phyloP scores from a whole-genome alignment of 768 basidiomycete species.

The Termitomyces bulborhizus region DNA sequence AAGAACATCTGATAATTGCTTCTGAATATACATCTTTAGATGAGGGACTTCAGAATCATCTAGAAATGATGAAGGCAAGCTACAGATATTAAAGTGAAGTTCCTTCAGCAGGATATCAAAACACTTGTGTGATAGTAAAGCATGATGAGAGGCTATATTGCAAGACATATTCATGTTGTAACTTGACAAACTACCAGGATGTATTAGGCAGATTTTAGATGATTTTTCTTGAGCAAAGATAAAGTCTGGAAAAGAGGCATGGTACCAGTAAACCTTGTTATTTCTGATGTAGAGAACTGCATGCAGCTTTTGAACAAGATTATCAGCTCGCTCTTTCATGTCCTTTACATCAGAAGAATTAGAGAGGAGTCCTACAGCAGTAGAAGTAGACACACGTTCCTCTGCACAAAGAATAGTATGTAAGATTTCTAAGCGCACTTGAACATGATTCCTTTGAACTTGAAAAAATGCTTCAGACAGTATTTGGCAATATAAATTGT shows the following conservation, averaged over 20 bases:
- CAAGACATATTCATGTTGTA: background rate
- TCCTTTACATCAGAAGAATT: background rate
- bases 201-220: background rate
- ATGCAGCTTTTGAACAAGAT: slow-evolving; percentile 10
- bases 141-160: background rate
- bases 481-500: background rate
- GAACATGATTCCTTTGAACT: background rate
- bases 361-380: slow-evolving; percentile 11
- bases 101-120: background rate
- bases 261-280: slow-evolving; percentile 13
- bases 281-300: slow-evolving; percentile 17
- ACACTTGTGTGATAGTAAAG: background rate
- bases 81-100: background rate
- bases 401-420: too few species aligned
- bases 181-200: background rate
- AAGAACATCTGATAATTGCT: background rate
- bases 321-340: background rate
- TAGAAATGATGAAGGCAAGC: background rate
- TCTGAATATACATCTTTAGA: background rate
- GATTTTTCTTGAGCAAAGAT: slow-evolving; percentile 6
- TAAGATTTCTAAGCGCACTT: slow-evolving; percentile 9
- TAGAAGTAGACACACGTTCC: slow-evolving; percentile 7
- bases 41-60: background rate
- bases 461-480: background rate
- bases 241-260: slow-evolving; percentile 19